These are phyloP conservation scores for Penicillium subrubescens DNA, from an alignment of 495 filamentous ascomycete species.

Conservation along the genomic window DNA sequence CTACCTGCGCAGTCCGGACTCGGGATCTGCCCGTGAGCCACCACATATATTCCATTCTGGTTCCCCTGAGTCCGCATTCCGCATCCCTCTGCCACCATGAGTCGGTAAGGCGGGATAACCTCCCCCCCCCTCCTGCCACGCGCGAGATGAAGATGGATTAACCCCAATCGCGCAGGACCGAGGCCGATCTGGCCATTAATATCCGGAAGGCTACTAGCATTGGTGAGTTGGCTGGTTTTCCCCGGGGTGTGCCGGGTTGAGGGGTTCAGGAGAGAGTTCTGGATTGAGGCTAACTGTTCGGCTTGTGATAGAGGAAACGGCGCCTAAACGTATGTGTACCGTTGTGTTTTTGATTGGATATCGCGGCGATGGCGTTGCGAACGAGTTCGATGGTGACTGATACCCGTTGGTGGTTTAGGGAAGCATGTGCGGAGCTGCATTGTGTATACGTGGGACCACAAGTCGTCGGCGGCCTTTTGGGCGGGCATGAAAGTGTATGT, in stretches of 20 bases:
- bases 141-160: slow-evolving; percentile 12
- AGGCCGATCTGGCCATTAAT: slow-evolving; percentile 90
- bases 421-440: slow-evolving; percentile 99
- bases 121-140: not conserved
- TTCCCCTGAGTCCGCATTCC: slow-evolving; percentile 24
- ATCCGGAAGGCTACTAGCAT: slow-evolving; percentile 96
- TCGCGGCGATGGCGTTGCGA: not conserved
- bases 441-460: slow-evolving; percentile 99
- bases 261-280: slow-evolving; percentile 9
- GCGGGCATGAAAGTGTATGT: slow-evolving; percentile 96
- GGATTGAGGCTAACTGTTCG: slow-evolving; percentile 30
- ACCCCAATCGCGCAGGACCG: slow-evolving; percentile 62
- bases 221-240: slow-evolving; percentile 46
- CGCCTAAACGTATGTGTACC: slow-evolving; percentile 75
- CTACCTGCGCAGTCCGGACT: slow-evolving; percentile 28
- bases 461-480: slow-evolving; percentile 95
- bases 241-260: not conserved
- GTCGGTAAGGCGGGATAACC: slow-evolving; percentile 42
- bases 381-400: slow-evolving; percentile 16
- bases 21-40: slow-evolving; percentile 26
- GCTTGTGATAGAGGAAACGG: slow-evolving; percentile 73
- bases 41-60: slow-evolving; percentile 23
- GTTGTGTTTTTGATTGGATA: not conserved
- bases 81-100: slow-evolving; percentile 37
- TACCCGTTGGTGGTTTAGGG: slow-evolving; percentile 41